Percentiles rank a stretch among this genome's conserved stretches.
phyloP scores from a whole-genome alignment of 2,329 filamentous ascomycete genomes.

The Stagonosporopsis chrysanthemi region DNA sequence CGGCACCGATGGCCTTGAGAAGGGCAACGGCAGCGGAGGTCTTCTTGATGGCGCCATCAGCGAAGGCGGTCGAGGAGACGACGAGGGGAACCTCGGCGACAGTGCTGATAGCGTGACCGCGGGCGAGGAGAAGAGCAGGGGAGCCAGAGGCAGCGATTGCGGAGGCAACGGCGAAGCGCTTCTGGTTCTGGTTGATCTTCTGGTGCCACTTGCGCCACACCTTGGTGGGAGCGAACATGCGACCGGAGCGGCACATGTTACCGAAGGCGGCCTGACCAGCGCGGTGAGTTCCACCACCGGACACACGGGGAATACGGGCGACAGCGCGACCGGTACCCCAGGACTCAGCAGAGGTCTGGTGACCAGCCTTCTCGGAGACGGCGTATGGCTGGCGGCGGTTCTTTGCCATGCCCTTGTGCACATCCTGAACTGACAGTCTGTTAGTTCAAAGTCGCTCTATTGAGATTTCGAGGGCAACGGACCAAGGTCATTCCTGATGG shows the following conservation, averaged over 20 bases:
- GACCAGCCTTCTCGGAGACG: slow-evolving; percentile 98
- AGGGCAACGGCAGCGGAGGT: slow-evolving; percentile 86
- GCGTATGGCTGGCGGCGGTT: slow-evolving; percentile 99
- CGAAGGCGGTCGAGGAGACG: slow-evolving; percentile 88
- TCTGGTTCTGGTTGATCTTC: slow-evolving; percentile 99
- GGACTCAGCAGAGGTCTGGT: slow-evolving; percentile 99
- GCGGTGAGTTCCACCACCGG: slow-evolving; percentile 99
- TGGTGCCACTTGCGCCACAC: slow-evolving; percentile 99
- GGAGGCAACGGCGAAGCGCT: slow-evolving; percentile 97
- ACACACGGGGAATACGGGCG: slow-evolving; percentile 99
- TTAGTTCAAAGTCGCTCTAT: too few species aligned
- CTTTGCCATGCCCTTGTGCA: slow-evolving; percentile 99
- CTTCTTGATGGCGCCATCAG: slow-evolving; percentile 80
- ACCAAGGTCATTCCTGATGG: slow-evolving; percentile 98
- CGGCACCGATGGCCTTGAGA: slow-evolving; percentile 89
- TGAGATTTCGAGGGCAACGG: too few species aligned
- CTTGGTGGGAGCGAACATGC: slow-evolving; percentile 99
- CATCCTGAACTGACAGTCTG: slow-evolving; percentile 98
- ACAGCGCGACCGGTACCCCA: slow-evolving; percentile 99
- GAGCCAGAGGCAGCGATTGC: slow-evolving; percentile 96
- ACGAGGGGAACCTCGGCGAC: slow-evolving; percentile 98
- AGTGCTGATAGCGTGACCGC: slow-evolving; percentile 91
- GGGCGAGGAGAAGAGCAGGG: slow-evolving; percentile 92
- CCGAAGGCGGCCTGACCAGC: slow-evolving; percentile 99
- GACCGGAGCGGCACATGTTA: slow-evolving; percentile 99